A percentile compares a stretch with the other conserved stretches of the same genome.
Conservation (phyloP, 2,329 filamentous ascomycete genomes). For the Epichloe uncinata region DNA sequence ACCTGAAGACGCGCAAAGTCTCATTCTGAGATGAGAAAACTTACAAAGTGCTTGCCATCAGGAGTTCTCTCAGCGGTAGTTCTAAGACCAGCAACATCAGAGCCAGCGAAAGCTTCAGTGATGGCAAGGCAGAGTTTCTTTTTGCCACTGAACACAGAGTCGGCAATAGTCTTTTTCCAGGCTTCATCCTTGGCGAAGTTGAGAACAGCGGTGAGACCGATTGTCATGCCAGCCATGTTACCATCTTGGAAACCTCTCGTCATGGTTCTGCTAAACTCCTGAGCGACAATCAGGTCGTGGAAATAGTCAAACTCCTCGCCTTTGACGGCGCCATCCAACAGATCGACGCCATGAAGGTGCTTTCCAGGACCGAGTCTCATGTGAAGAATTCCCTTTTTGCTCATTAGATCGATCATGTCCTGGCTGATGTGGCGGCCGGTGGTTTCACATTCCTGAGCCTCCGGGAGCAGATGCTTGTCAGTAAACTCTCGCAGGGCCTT, state of each 20-base stretch:
- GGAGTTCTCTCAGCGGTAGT: conserved; percentile 67
- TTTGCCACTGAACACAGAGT: conserved; percentile 63
- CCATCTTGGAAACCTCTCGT: conserved; percentile 76
- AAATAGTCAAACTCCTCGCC: conserved; percentile 81
- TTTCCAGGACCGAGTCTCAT: conserved; percentile 77
- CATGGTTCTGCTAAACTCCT: conserved; percentile 60
- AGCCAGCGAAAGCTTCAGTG: conserved; percentile 75
- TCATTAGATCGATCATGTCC: conserved; percentile 66
- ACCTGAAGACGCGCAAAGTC: not conserved
- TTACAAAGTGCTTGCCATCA: conserved; percentile 59
- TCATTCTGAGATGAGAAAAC: conserved; percentile 15
- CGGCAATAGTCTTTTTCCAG: conserved; percentile 52
- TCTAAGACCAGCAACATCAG: conserved; percentile 64
- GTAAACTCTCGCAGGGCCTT: conserved; percentile 60
- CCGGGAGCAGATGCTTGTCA: conserved; percentile 56
- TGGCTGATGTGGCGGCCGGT: conserved; percentile 59
- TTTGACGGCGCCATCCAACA: conserved; percentile 57
- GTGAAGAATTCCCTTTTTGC: conserved; percentile 59
- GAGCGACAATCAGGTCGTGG: conserved; percentile 63
- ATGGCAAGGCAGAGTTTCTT: conserved; percentile 86
- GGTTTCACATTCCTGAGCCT: conserved; percentile 63
- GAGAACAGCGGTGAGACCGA: conserved; percentile 65
- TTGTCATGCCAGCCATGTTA: conserved; percentile 78
- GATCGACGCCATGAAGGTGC: conserved; percentile 57
- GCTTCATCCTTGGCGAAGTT: conserved; percentile 60